Evolutionary conservation across 2,329 filamentous ascomycete genomes (phyloP), one percentile per base, ranked within the genome.

Genomic region (Setomelanomma holmii): DNA sequence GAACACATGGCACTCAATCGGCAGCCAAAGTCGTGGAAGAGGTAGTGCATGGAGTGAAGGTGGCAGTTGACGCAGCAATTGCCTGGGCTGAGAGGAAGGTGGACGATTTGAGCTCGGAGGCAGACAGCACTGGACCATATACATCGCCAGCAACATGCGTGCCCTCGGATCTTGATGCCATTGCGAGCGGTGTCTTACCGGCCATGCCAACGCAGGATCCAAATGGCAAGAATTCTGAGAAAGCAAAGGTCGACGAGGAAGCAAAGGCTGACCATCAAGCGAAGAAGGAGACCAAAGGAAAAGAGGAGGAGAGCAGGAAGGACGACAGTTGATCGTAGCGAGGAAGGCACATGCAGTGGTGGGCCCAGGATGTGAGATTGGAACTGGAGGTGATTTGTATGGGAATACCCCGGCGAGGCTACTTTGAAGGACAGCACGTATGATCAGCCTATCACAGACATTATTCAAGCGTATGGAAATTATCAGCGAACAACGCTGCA

Each of bases 161-260:
- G 12, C 64, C 66, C 14, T 71, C 66, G 6, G 71, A 75, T 43
- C 53, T 75, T 11, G 72, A 74, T 57, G 55, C 56, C 0, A 72
- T 75, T 40, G 69, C 66, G 1, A 64, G 51, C 16, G 69, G 68
- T 8, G 61, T 71, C 10, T 42, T 72, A 17, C 61, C 69, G 21
- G 61, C 63, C 4, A 49, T 66, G 39, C 55, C 59, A 14, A 39
- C 24, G n/a, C 39, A 45, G 22, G 36, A 40, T 6, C 14, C 43
- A 21, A 11, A 51, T 11, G 41, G 30, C 22, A 23, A 51, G 6
- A 33, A n/a, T n/a, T n/a, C n/a, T n/a, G n/a, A n/a, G n/a, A n/a
- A n/a, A n/a, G n/a, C n/a, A n/a, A n/a, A n/a, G n/a, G n/a, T n/a
- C n/a, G n/a, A n/a, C n/a, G n/a, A n/a, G n/a, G n/a, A n/a, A n/a